Base-by-base conservation (phyloP, 2,329 filamentous ascomycete genomes). In the Colletotrichum acutatum region DNA sequence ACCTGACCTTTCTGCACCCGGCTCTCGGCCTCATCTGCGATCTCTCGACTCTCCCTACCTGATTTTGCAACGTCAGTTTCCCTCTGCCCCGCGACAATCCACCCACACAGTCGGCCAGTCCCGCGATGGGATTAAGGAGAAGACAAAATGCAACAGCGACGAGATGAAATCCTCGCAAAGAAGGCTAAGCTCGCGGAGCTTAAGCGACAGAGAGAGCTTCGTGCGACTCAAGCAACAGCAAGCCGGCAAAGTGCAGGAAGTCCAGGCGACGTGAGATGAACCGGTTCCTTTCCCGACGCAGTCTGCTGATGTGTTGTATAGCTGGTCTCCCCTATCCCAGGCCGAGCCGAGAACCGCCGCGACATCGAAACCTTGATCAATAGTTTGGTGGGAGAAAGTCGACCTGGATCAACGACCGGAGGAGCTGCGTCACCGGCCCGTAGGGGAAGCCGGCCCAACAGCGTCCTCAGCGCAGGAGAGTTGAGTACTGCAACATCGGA, bases 151-250 rank as follows among this genome's bases (percentile, higher is more conserved):
- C 91, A 93, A 85, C 92, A 95, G 88, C 93, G 95, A 79, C 93
- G 95, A 86, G 95, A 98, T 87, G 97, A 99, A 87, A 98, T 99
- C 78, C 87, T 97, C 78, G 95, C 95, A 77, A 99, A 99, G 86
- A 96, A 94, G 87, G 96, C 95, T 75, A 98, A 97, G 88, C 94
- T 99, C 79, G 95, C 94, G 62, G 97, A 98, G 88, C 90, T 99
- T 76, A 98, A 98, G 86, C 91, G 94, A 75, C 95, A 98, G 85
- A 91, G 97, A 78, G 95, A 97, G 82, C 86, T 96, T 78, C 90
- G 95, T 72, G 90, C 94, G 76, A 94, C 90, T 80, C 94, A 97
- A 81, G 91, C 94, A 78, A 90, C 88, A 72, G 89, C 89, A 75
- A 91, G 87, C 77, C 90, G 95, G 77, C 89, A 92, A 79, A 93